phyloP scores from a whole-genome alignment of 208 protist genomes.

The Leishmania lainsoni region DNA sequence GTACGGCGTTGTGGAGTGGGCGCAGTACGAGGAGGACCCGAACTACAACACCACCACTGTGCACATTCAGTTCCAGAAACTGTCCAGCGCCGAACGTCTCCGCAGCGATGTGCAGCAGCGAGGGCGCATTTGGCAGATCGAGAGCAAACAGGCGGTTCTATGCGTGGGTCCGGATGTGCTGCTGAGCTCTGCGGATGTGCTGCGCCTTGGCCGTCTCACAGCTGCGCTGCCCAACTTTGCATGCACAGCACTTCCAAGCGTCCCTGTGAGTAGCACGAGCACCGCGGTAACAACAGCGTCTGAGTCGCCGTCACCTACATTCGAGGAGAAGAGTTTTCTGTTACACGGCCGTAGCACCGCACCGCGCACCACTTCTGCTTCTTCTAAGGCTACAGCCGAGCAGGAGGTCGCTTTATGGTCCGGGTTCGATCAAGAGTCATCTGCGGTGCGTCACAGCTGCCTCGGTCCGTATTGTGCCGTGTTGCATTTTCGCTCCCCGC shows the following conservation, averaged over 20 bases:
- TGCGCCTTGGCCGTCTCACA: conserved; percentile 29
- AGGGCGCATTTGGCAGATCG: conserved; percentile 47
- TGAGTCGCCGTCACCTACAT: conserved; percentile 17
- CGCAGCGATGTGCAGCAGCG: conserved; percentile 42
- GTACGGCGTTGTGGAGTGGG: conserved; percentile 69
- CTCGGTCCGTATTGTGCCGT: conserved; percentile 53
- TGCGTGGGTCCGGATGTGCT: conserved; percentile 56
- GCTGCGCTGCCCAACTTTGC: conserved; percentile 13
- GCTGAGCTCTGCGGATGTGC: conserved; percentile 37
- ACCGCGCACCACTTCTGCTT: not conserved
- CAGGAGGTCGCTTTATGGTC: conserved; percentile 39
- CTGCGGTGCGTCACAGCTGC: conserved; percentile 35
- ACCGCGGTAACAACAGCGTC: not conserved
- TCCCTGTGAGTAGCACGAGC: not conserved
- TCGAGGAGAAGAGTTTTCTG: conserved; percentile 34
- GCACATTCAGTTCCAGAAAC: conserved; percentile 70
- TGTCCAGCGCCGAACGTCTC: conserved; percentile 66
- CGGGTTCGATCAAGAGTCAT: conserved; percentile 23
- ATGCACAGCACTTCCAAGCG: conserved; percentile 11
- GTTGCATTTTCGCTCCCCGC: conserved; percentile 45
- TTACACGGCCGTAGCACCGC: conserved; percentile 28
- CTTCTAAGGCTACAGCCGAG: conserved; percentile 25
- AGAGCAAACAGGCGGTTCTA: conserved; percentile 38
- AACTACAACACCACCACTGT: conserved; percentile 61
- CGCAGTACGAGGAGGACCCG: conserved; percentile 48